Evolutionary conservation across 495 filamentous ascomycete species (phyloP), one percentile per base, ranked within the genome.

Genomic region (Usnea hakonensis): DNA sequence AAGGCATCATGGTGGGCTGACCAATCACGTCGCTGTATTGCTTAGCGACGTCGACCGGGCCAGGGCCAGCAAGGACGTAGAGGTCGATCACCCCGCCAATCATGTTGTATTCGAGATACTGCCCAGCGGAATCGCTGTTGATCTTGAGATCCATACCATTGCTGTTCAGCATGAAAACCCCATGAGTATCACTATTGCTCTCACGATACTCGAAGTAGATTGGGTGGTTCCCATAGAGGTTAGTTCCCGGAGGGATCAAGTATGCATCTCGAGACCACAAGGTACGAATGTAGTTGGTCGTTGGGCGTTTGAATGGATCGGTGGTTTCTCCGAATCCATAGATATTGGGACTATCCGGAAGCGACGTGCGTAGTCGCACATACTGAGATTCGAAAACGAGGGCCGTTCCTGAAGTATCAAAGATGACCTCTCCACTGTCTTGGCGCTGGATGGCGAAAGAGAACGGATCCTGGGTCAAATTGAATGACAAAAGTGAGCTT

Each of bases 61-160:
- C 81, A 0, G 89, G 85, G 2, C 90, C 91, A 56, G 86, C 79
- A 23, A 94, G 70, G 75, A 95, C 93, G 74, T 93, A 94, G 50
- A 96, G 84, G 71, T 95, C 91, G 13, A 96, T 63, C 19, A 94
- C 79, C 32, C 91, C 91, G 46, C 90, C 89, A 2, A 95, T 75
- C 26, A 83, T 83, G 68, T 94, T 91, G 76, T 93, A 95, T 74
- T 95, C 88, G 36, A 95, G 79, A 64, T 87, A 93, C 68, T 91
- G 88, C 10, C 82, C 81, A 0, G 77, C 80, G 26, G 78, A 73
- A 36, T 75, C 73, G 16, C 79, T 81, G 65, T 90, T 81, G 76
- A 95, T 87, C 67, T 88, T 87, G 76, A 96, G 79, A 64, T 95
- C 90, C 88, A 95, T 93, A 17, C 90, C 91, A 68, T 91, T 90